Conservation (phyloP, 345 rosid species). For the Salix arbutifolia region DNA sequence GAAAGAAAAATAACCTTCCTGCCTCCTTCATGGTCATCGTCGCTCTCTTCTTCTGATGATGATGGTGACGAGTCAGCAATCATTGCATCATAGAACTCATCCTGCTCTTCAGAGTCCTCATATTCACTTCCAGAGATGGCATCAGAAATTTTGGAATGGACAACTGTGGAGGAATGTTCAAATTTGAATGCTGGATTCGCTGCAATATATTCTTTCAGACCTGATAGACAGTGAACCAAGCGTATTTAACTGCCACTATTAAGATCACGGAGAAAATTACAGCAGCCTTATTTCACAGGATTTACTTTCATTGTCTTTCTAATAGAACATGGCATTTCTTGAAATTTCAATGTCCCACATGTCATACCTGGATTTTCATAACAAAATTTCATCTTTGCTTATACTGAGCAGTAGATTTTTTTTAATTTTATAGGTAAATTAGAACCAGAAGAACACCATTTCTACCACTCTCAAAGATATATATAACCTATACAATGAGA, state of each 20-base stretch:
- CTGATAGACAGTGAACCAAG: slow-evolving; percentile 36
- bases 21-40: slow-evolving; percentile 37
- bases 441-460: neutral
- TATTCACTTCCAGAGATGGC: slow-evolving; percentile 38
- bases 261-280: neutral
- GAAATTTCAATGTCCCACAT: neutral
- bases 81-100: slow-evolving; percentile 92
- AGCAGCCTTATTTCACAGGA: neutral
- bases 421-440: neutral
- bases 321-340: neutral
- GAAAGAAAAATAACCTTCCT: slow-evolving; percentile 42
- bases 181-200: slow-evolving; percentile 77
- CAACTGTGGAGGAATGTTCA: slow-evolving; percentile 48
- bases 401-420: neutral
- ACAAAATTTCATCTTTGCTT: neutral
- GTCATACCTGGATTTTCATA: neutral
- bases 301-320: neutral
- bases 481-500: neutral
- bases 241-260: slow-evolving; percentile 14
- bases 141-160: slow-evolving; percentile 53
- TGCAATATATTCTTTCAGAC: slow-evolving; percentile 86
- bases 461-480: neutral
- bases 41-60: slow-evolving; percentile 65
- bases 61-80: slow-evolving; percentile 53
- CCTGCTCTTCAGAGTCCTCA: slow-evolving; percentile 60